These are phyloP conservation scores for Aspergillus sp. DNA, from an alignment of 2,329 filamentous ascomycete species.

Conservation along the genomic window DNA sequence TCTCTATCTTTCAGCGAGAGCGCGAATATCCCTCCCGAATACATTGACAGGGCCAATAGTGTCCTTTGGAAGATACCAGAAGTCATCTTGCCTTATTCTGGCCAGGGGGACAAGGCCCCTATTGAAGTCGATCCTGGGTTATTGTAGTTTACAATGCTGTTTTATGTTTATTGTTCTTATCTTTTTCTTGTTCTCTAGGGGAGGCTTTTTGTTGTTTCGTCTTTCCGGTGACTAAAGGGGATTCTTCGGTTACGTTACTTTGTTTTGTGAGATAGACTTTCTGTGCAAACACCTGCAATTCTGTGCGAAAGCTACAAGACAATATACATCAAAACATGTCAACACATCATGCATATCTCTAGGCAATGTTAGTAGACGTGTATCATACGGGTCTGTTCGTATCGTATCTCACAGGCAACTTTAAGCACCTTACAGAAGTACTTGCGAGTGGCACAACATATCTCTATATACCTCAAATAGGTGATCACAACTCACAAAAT, in stretches of 20 bases:
- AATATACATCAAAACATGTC: neutral
- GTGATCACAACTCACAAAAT: neutral
- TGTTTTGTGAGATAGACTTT: neutral
- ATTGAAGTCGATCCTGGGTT: conserved; percentile 31
- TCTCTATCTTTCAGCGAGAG: conserved; percentile 33
- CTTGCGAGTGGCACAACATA: neutral
- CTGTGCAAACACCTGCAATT: neutral
- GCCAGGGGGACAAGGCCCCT: conserved; percentile 9
- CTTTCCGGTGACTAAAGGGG: neutral
- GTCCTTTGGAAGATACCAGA: conserved; percentile 31
- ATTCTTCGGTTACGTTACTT: neutral
- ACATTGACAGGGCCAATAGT: conserved; percentile 27
- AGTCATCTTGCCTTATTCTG: conserved; percentile 25
- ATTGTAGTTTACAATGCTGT: conserved; percentile 1
- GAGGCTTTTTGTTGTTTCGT: neutral
- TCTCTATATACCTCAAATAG: neutral
- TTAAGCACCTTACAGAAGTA: neutral
- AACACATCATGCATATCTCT: neutral
- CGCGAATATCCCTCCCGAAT: conserved; percentile 23
- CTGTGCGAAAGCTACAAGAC: neutral
- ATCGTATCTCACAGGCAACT: neutral
- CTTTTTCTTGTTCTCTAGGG: neutral
- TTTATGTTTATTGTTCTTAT: neutral
- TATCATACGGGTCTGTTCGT: neutral
- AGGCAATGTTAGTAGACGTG: neutral